Evolutionary conservation across 163 green algal genomes (phyloP).

Genomic region (Coccomyxa subellipsoidea): DNA sequence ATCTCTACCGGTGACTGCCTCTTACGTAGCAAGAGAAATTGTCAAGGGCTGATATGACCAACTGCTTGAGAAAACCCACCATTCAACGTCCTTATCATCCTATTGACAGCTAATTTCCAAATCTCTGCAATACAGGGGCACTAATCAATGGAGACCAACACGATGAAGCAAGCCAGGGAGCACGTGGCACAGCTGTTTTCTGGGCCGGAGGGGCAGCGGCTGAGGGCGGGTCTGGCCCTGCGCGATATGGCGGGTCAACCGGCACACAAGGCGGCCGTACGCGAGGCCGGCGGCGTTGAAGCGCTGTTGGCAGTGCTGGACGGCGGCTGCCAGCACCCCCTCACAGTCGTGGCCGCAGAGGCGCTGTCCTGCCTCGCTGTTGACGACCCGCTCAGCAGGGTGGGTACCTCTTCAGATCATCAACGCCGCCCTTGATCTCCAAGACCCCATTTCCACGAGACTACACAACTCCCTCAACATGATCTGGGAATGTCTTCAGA

Average conservation of each 20-base stretch:
- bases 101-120: too few species aligned
- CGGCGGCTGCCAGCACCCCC: neutral
- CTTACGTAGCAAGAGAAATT: too few species aligned
- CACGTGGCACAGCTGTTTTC: conserved; percentile 20
- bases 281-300: conserved; percentile 34
- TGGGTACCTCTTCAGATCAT: neutral
- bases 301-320: conserved; percentile 26
- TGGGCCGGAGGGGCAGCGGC: conserved; percentile 24
- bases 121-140: neutral
- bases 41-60: too few species aligned
- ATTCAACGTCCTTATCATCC: too few species aligned
- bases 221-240: conserved; percentile 28
- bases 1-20: too few species aligned
- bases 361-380: conserved; percentile 32
- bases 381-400: conserved; percentile 30
- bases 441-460: neutral
- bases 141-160: neutral
- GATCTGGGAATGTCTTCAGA: neutral
- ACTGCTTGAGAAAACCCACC: too few species aligned
- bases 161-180: neutral
- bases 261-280: conserved; percentile 17
- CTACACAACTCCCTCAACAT: too few species aligned
- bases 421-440: neutral
- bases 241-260: conserved; percentile 25
- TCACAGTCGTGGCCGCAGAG: conserved; percentile 30